Conservation (phyloP, 1,139 yeast species). For the Taphrina deformans region DNA sequence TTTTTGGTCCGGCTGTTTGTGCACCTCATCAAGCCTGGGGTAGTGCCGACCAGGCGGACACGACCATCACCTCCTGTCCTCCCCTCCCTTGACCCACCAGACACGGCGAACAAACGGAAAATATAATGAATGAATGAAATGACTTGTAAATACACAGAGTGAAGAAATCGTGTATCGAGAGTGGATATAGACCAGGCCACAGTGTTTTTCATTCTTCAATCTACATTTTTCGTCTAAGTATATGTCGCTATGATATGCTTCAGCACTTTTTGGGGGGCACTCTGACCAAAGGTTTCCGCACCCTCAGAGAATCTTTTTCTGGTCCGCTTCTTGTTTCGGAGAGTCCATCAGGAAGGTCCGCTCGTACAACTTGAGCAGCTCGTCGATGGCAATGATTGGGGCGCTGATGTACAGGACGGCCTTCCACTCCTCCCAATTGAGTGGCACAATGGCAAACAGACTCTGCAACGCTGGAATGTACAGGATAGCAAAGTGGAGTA, state of each 20-base stretch:
- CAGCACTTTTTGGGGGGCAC: not conserved
- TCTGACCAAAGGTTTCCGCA: not conserved
- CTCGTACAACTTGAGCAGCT: conserved; percentile 46
- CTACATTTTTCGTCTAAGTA: not conserved
- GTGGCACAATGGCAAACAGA: conserved; percentile 46
- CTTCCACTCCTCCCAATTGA: conserved; percentile 46
- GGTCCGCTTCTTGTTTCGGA: not conserved
- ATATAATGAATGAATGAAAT: too few relatives aligned
- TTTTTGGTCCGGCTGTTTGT: too few relatives aligned
- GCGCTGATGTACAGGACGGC: conserved; percentile 46
- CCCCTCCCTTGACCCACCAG: too few relatives aligned
- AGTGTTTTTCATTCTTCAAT: not conserved
- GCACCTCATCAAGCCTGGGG: too few relatives aligned
- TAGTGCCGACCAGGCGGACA: too few relatives aligned
- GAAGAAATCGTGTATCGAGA: too few relatives aligned
- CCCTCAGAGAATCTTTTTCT: not conserved
- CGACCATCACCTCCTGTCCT: too few relatives aligned
- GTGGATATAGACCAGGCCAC: too few relatives aligned
- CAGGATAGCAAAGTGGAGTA: conserved; percentile 45
- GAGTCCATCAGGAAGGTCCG: conserved; percentile 38
- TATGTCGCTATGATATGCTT: not conserved
- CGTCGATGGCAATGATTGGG: conserved; percentile 49
- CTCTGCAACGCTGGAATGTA: conserved; percentile 46
- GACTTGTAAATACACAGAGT: too few relatives aligned
- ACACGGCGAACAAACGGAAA: too few relatives aligned